Base-by-base conservation (phyloP, 768 basidiomycete genomes). In the Mycena floridula region DNA sequence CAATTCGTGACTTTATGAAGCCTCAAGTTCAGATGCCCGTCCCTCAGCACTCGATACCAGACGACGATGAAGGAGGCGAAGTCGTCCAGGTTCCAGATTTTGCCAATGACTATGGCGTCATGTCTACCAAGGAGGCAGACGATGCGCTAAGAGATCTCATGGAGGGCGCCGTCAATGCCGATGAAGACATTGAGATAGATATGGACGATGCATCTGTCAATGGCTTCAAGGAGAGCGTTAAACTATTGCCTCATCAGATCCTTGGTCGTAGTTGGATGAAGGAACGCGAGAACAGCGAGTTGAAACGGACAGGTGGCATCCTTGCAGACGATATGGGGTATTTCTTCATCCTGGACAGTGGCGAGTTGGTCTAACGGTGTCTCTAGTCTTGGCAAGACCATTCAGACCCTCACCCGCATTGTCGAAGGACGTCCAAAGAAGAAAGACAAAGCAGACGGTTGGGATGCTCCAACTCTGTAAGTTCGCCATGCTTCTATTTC, bases 291-390 rank as follows among this genome's bases (percentile, higher is more conserved):
- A 66, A 74, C 50, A 40, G 60, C 1, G 61, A 72, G 7, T 82
- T 79, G 25, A 89, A 89, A 63, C 80, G 83, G 52, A 68, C 56
- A 6, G 94, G 95, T 1, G 95, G 95, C 0, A 92, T 97, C 52
- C 66, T 96, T 12, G 92, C 92, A 4, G 93, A 97, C 59, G 89
- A 89, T 55, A 89, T 89, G 85, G 88, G 86, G 86, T 85, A 54
- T 40, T 71, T 52, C 18, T 37, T 23, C 16, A 12, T 27, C n/a
- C n/a, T n/a, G n/a, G 9, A 43, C 39, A 27, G 25, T 8, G 24
- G 16, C 8, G 5, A 37, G 18, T 35, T 50, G 22, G 16, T 35
- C 45, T 49, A 25, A 48, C 36, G n/a, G 30, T 42, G 35, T 48
- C 25, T 16, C 5, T 43, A 88, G 85, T 47, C 71, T 89, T 1